A percentile compares a stretch with the other conserved stretches of the same genome.
phyloP scores from a whole-genome alignment of 2,329 filamentous ascomycete genomes.

The Fusarium newnesense region DNA sequence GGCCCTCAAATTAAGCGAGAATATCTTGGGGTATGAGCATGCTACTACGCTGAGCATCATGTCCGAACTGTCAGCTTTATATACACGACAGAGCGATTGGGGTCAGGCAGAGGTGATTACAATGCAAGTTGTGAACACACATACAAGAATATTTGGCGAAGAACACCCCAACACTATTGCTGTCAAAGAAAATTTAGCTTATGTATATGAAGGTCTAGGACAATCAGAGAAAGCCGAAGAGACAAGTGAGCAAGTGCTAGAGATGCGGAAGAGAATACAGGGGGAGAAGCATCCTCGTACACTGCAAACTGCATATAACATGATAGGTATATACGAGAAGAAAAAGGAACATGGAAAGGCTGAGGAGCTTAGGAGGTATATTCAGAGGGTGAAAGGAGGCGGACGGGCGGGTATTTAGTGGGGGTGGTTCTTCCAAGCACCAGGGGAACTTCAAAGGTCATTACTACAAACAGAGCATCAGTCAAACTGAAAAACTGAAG shows the following conservation, averaged over 20 bases:
- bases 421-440: accelerated
- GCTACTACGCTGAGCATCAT: accelerated
- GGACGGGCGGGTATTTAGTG: accelerated
- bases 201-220: accelerated
- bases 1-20: accelerated
- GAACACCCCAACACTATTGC: accelerated
- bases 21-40: accelerated
- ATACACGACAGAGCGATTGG: accelerated
- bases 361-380: neutral
- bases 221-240: neutral
- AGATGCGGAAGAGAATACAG: accelerated
- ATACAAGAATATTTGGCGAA: accelerated
- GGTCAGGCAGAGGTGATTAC: accelerated
- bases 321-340: accelerated
- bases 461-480: neutral
- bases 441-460: too few species aligned
- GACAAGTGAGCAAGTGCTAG: neutral
- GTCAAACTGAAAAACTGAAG: accelerated
- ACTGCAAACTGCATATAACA: accelerated
- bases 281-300: accelerated
- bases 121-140: accelerated
- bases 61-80: accelerated
- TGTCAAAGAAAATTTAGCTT: accelerated
- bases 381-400: accelerated
- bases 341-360: neutral